Base-by-base conservation (phyloP, 345 rosid species). In the Adansonia digitata region DNA sequence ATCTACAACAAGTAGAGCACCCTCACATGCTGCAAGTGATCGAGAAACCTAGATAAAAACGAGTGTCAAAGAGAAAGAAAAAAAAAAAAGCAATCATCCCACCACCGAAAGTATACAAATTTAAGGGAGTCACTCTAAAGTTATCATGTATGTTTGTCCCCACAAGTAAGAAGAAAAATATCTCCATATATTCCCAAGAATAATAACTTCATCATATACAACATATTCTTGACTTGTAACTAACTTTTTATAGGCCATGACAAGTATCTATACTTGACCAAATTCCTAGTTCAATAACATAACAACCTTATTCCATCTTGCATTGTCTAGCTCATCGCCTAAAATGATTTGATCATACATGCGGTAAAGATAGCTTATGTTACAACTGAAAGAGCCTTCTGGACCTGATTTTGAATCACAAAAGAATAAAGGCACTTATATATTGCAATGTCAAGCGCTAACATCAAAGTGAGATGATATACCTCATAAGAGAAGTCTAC, bases 21-120 rank as follows among this genome's bases (percentile, higher is more conserved):
- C 99, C 89, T 95, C 99, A 62, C 99, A 95, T 20, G 98, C 99
- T 73, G 99, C 99, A 83, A 95, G 98, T 57, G 99, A 95, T 78
- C 99, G 92, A 42, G 99, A 95, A 75, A 95, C 99, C 98, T 94
- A 77, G 42, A 31, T 20, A 73, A 42, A 77, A 26, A 65, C 26
- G 64, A 12, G 59, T 40, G 51, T 24, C 64, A 27, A 29, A 67
- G 24, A 53, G 55, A 45, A 43, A 12, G 17, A 6, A 61, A 8
- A 69, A 69, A 69, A 18, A 15, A 56, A 37, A 55, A 24, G 7
- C 42, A 37, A 72, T 22, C 27, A 55, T 35, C 24, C 46, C 20
- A 35, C 22, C 46, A 37, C 45, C 37, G n/a, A 71, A 51, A 37
- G 31, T 51, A 70, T 2, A 9, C 64, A 35, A 48, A 27, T 57